Base-by-base conservation (phyloP, 495 filamentous ascomycete species). In the Pyronema domesticum region DNA sequence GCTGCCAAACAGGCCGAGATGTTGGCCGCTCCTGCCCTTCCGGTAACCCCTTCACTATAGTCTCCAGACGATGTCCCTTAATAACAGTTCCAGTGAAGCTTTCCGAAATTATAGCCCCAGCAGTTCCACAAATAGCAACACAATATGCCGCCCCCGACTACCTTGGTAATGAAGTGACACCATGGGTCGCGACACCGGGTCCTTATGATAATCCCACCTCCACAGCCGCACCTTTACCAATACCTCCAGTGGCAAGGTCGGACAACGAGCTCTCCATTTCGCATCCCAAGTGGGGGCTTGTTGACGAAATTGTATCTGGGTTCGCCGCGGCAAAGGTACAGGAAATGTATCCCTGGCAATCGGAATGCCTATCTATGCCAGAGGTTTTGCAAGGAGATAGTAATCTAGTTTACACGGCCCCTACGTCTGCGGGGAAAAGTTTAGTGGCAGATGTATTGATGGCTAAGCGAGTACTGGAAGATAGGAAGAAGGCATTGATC, bases 331-430 rank as follows among this genome's bases (percentile, higher is more conserved):
- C 80, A 34, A 83, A 83, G 6, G 80, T 89, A 42, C 73, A 68
- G 19, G 73, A 67, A 53, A 88, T 89, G 56, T 89, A 89, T 61
- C 78, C 80, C 2, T 89, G 85, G 85, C 85, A 89, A 67, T 80
- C 81, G n/a, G 78, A 80, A 33, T 91, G 85, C 63, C 69, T 89
- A 14, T 67, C 83, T 37, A 76, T 79, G 1, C 76, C 75, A 1
- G 85, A 83, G 6, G 69, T 87, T 13, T 67, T 91, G 1, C 58
- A 68, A 9, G 84, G 83, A 15, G 70, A 79, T 46, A 75, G 72
- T 44, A 86, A 87, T 57, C 67, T 91, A 14, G 80, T 89, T 36
- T 89, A 91, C 63, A 84, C 80, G 7, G 85, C 85, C n/a, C 85
- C 85, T 7, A 89, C 85, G 0, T 85, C 85, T 5, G 85, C 83